Conservation (phyloP, 345 rosid species). For the Gossypium australe region DNA sequence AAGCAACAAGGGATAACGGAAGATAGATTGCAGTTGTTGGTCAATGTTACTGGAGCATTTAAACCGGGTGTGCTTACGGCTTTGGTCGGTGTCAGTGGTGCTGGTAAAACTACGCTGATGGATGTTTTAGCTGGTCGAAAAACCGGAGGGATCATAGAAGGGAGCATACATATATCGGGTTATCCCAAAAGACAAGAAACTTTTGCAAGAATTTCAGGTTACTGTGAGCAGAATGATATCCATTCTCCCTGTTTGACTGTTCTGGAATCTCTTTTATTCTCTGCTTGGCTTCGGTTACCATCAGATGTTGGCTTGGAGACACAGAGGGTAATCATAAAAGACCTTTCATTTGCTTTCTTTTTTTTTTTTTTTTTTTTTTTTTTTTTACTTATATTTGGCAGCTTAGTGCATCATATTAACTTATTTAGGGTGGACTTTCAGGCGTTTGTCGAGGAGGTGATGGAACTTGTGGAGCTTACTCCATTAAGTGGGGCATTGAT, state of each 20-base stretch:
- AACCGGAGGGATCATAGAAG: constrained; percentile 93
- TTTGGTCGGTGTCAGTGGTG: constrained; percentile 95
- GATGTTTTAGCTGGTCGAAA: constrained; percentile 98
- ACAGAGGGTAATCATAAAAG: constrained; percentile 50
- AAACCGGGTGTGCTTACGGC: constrained; percentile 93
- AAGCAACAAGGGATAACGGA: constrained; percentile 84
- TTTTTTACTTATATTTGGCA: not conserved
- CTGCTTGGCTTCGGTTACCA: constrained; percentile 90
- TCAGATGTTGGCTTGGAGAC: constrained; percentile 67
- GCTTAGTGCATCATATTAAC: constrained; percentile 18
- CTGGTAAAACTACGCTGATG: constrained; percentile 98
- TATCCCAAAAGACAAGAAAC: constrained; percentile 92
- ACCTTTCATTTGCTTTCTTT: not conserved
- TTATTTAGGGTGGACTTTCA: constrained; percentile 27
- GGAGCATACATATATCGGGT: constrained; percentile 75
- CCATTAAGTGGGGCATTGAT: constrained; percentile 78
- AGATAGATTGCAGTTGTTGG: constrained; percentile 81
- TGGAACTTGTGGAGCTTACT: constrained; percentile 95
- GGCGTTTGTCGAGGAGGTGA: constrained; percentile 98
- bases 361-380: not conserved
- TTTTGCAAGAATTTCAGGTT: constrained; percentile 95
- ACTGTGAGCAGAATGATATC: constrained; percentile 94
- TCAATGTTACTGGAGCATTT: constrained; percentile 89
- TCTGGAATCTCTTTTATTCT: constrained; percentile 88
- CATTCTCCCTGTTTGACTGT: constrained; percentile 96